Conservation (phyloP, 306 rosid genomes). For the Geum urbanum region DNA sequence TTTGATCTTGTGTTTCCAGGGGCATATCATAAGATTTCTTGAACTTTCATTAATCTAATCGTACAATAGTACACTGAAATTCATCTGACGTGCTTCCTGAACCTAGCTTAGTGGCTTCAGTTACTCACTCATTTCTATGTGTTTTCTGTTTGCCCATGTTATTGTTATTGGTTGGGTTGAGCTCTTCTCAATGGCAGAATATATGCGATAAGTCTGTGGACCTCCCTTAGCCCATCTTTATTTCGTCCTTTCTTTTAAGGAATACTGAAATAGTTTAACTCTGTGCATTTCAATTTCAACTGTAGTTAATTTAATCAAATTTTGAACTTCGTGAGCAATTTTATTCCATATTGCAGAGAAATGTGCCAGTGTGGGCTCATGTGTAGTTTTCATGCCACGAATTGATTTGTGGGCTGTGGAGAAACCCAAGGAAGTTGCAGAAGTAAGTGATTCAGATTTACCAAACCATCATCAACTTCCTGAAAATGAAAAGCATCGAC, state of each 20-base stretch:
- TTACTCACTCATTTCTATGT: background rate
- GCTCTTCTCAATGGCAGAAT: background rate
- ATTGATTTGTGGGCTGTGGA: slow-evolving; percentile 90
- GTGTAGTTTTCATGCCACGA: slow-evolving; percentile 82
- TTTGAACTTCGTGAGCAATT: background rate
- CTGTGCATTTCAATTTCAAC: background rate
- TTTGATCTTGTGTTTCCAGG: background rate
- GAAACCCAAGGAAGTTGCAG: slow-evolving; percentile 37
- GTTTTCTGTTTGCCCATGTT: background rate
- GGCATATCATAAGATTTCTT: background rate
- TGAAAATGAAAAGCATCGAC: slow-evolving; percentile 25
- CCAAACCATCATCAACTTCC: slow-evolving; percentile 28
- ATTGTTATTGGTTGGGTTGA: background rate
- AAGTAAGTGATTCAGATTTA: slow-evolving; percentile 42
- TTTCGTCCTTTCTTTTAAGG: background rate
- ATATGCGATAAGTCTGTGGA: background rate
- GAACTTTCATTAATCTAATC: background rate
- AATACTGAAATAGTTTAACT: too few relatives aligned
- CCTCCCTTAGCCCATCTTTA: background rate
- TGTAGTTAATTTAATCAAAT: background rate
- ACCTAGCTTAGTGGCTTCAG: background rate
- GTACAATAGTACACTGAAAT: background rate
- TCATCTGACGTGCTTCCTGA: background rate
- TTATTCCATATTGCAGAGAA: slow-evolving; percentile 56
- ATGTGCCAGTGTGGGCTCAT: slow-evolving; percentile 61